phyloP scores from a whole-genome alignment of 768 basidiomycete species.

The Panaeolus papilionaceus region DNA sequence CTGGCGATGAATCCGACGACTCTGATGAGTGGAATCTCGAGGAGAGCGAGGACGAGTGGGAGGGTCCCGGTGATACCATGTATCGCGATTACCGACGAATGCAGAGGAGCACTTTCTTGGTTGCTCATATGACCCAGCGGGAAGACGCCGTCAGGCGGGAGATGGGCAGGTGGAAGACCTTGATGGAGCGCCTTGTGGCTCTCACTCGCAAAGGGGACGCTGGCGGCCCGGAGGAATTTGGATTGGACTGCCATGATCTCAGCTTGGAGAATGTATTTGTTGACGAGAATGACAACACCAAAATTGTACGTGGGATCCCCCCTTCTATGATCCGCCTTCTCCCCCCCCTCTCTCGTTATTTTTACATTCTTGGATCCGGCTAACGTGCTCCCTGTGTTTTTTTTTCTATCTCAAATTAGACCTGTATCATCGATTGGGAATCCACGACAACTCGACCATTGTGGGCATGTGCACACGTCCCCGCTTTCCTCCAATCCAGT shows the following conservation, averaged over 20 bases:
- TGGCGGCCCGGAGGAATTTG: slow-evolving; percentile 64
- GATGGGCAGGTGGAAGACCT: slow-evolving; percentile 70
- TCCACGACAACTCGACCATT: slow-evolving; percentile 88
- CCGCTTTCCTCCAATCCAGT: slow-evolving; percentile 79
- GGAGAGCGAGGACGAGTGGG: slow-evolving; percentile 84
- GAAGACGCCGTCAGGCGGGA: slow-evolving; percentile 70
- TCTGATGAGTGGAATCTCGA: slow-evolving; percentile 82
- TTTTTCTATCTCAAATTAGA: slow-evolving; percentile 46
- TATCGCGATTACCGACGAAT: slow-evolving; percentile 84
- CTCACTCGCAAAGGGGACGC: slow-evolving; percentile 31
- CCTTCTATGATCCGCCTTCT: background rate
- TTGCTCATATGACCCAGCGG: slow-evolving; percentile 70
- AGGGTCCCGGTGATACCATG: slow-evolving; percentile 77
- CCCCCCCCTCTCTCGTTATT: slow-evolving; percentile 2
- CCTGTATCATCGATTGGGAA: slow-evolving; percentile 91
- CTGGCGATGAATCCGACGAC: slow-evolving; percentile 77
- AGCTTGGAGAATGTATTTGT: slow-evolving; percentile 89
- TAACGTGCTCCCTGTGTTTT: slow-evolving; percentile 12
- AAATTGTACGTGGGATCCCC: slow-evolving; percentile 60
- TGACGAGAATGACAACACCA: slow-evolving; percentile 66
- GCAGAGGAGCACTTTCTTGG: slow-evolving; percentile 80
- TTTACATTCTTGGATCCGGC: slow-evolving; percentile 1
- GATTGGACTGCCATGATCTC: slow-evolving; percentile 85
- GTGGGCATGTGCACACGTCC: slow-evolving; percentile 85
- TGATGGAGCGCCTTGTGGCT: slow-evolving; percentile 65